phyloP scores from a whole-genome alignment of 2,329 filamentous ascomycete species.

The Sclerotinia borealis region DNA sequence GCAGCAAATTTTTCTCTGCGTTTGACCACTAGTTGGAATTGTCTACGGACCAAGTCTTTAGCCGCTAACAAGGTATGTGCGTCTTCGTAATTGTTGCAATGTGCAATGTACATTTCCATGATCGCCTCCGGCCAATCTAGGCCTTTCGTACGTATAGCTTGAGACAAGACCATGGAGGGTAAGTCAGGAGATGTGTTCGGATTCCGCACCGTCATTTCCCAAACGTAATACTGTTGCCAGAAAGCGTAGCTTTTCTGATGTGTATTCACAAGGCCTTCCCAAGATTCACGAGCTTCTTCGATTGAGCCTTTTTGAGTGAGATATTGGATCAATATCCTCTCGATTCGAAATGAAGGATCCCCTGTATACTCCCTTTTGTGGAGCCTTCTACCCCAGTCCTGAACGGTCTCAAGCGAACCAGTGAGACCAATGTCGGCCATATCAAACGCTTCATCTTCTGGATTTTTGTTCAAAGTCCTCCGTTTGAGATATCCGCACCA shows the following conservation, averaged over 20 bases:
- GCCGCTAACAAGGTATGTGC: constrained; percentile 68
- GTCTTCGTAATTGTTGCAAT: constrained; percentile 87
- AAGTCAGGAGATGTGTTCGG: constrained; percentile 50
- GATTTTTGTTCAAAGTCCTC: constrained; percentile 67
- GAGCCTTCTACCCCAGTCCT: constrained; percentile 65
- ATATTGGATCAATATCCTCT: constrained; percentile 89
- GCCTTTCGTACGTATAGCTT: constrained; percentile 56
- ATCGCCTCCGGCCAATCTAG: constrained; percentile 75
- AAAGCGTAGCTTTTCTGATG: constrained; percentile 82
- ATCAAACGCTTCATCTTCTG: constrained; percentile 76
- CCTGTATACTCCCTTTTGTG: constrained; percentile 69
- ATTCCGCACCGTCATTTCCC: constrained; percentile 63
- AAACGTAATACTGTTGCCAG: constrained; percentile 87
- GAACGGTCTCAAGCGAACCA: constrained; percentile 79
- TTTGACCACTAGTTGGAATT: constrained; percentile 55
- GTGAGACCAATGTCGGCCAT: constrained; percentile 85
- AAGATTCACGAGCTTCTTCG: constrained; percentile 70
- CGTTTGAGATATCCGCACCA: constrained; percentile 95
- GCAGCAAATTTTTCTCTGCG: constrained; percentile 61
- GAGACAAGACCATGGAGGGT: constrained; percentile 70
- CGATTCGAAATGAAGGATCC: constrained; percentile 83
- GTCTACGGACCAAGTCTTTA: constrained; percentile 66
- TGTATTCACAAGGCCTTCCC: constrained; percentile 62
- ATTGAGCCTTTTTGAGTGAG: constrained; percentile 75
- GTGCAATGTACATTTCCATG: constrained; percentile 66